Evolutionary conservation across 352 stramenopile species (phyloP).

Genomic region (Bremia lactucae): DNA sequence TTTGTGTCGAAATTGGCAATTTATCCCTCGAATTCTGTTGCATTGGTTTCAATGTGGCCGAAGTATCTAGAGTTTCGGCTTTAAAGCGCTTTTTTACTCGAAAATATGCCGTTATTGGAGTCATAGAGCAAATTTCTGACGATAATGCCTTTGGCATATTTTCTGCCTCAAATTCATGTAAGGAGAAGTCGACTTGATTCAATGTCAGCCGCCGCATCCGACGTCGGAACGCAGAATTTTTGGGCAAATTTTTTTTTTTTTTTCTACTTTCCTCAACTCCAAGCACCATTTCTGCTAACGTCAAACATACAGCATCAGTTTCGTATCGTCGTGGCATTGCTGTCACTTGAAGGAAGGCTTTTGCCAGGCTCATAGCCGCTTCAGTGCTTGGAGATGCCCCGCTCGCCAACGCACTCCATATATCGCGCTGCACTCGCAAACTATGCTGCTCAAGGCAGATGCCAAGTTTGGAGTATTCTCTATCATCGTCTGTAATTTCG

Average conservation of each 20-base stretch:
- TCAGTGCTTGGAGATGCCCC: constrained; percentile 5
- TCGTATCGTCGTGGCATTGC: constrained; percentile 1
- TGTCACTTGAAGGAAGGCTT: constrained; percentile 15
- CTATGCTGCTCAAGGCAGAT: constrained; percentile 35
- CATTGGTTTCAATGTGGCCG: not conserved
- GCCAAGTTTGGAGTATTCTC: constrained; percentile 10
- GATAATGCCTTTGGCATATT: not conserved
- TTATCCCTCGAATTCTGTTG: constrained; percentile 5
- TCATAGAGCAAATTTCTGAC: not conserved
- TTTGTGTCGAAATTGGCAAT: not conserved
- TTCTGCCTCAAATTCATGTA: constrained; percentile 6
- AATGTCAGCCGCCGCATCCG: constrained; percentile 21
- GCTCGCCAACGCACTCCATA: constrained; percentile 48
- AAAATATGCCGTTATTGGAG: not conserved
- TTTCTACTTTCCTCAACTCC: constrained; percentile 5
- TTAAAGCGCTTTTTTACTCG: constrained; percentile 9
- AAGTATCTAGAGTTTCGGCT: constrained; percentile 1
- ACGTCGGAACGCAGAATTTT: constrained; percentile 17
- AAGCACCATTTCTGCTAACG: constrained; percentile 17
- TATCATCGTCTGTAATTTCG: not conserved
- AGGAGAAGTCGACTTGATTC: constrained; percentile 15
- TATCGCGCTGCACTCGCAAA: constrained; percentile 33
- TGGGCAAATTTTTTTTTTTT: not conserved
- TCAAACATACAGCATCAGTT: constrained; percentile 20
- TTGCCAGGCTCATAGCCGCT: constrained; percentile 10